A percentile compares a stretch with the other conserved stretches of the same genome.
Conservation (phyloP, 371 early-diverging fungal genomes). For the Zychaea mexicana region DNA sequence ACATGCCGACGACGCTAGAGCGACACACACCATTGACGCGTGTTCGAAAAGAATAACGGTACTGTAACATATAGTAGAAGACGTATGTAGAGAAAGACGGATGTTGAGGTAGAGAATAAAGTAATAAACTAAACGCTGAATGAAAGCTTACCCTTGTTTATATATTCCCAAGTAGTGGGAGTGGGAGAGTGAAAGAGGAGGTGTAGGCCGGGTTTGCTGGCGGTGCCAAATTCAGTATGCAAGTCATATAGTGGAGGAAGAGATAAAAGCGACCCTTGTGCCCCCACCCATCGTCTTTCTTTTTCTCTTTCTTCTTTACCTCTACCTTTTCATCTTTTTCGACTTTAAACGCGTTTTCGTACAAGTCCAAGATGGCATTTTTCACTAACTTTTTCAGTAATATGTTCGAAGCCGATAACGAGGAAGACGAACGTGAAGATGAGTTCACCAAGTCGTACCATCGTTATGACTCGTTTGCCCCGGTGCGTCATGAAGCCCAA, state of each 20-base stretch:
- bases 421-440: slow-evolving; percentile 43
- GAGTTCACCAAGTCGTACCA: slow-evolving; percentile 47
- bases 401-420: slow-evolving; percentile 6
- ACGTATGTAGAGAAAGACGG: too few species aligned
- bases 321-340: neutral
- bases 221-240: too few species aligned
- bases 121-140: too few species aligned
- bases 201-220: too few species aligned
- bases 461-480: slow-evolving; percentile 81
- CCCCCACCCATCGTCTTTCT: neutral
- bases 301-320: slow-evolving; percentile 1
- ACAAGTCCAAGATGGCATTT: neutral
- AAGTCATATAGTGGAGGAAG: neutral
- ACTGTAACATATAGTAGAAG: too few species aligned
- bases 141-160: too few species aligned
- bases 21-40: neutral
- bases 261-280: neutral
- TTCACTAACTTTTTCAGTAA: slow-evolving; percentile 3
- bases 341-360: neutral
- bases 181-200: too few species aligned
- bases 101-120: too few species aligned
- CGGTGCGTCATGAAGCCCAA: slow-evolving; percentile 67
- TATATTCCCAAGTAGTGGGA: too few species aligned
- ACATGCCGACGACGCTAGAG: neutral
- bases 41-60: neutral